Conservation (phyloP, 1,284 basidiomycete species). For the Ganoderma resinaceum region DNA sequence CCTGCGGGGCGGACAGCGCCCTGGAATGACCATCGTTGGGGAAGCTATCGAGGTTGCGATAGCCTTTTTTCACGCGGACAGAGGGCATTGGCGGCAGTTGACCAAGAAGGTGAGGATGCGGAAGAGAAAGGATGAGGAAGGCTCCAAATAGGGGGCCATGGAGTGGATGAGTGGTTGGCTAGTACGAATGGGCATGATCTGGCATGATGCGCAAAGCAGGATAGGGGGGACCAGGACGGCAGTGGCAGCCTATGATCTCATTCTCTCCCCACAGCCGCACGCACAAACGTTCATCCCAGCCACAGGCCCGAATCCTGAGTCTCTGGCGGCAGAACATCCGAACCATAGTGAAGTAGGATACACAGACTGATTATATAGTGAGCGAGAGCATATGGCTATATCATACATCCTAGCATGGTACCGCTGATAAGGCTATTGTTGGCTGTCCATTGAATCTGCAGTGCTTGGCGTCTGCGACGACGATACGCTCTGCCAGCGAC, state of each 20-base stretch:
- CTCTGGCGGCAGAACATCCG: background rate
- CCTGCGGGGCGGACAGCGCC: conserved; percentile 13
- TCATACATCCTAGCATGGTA: conserved; percentile 6
- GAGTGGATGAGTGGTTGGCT: background rate
- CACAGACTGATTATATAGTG: conserved; percentile 13
- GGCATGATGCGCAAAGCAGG: background rate
- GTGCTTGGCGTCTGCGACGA: conserved; percentile 14
- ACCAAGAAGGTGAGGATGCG: conserved; percentile 9
- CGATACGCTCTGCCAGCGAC: conserved; percentile 7
- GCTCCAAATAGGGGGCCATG: background rate
- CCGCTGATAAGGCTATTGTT: background rate
- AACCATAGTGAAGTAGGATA: conserved; percentile 9
- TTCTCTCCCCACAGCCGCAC: background rate
- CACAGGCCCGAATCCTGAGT: background rate
- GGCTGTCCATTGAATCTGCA: conserved; percentile 3
- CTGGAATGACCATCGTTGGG: conserved; percentile 18
- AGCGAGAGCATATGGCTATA: conserved; percentile 4
- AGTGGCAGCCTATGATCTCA: background rate
- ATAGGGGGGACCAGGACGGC: too few relatives aligned
- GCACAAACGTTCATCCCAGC: background rate
- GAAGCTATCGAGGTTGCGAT: conserved; percentile 47
- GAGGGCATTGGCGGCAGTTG: conserved; percentile 55
- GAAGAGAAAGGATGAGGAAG: conserved; percentile 5
- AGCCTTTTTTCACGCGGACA: conserved; percentile 59
- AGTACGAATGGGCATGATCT: too few relatives aligned